Evolutionary conservation across 2,329 filamentous ascomycete genomes (phyloP), one percentile per base, ranked within the genome.

Genomic region (Aspergillus sp.): DNA sequence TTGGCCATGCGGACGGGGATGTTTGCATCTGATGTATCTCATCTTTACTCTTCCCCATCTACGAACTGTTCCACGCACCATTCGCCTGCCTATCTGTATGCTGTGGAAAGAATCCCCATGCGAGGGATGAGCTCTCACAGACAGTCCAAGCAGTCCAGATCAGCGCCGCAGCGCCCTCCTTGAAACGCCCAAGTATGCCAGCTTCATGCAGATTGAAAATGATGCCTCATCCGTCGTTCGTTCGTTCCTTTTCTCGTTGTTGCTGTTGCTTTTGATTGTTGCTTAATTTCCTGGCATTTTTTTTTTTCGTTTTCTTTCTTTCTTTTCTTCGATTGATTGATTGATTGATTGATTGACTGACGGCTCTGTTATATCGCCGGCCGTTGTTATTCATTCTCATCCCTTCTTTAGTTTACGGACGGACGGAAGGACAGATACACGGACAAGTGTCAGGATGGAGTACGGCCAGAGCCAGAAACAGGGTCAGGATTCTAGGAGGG

Each of bases 131-230:
- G 1, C 17, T 2, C 25, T 30, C 25, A 12, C 9, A 30, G 3
- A 30, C 10, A 30, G 25, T 12, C 25, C 20, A 22, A 30, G 10
- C 5, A 30, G 25, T 30, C 25, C 25, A 30, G 25, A 30, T 30
- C 25, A n/a, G 17, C 17, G 17, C 17, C 17, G 17, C 17, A 19
- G 17, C 17, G 33, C 33, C n/a, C 33, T 37, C 33, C 33, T 37
- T 37, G 33, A 19, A n/a, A n/a, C 6, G 6, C 25, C 25, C 25
- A 30, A 30, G 25, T 30, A 30, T 30, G 25, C 25, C 25, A 30
- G 25, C 25, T 37, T 19, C n/a, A 19, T 39, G 50, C 43, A 54
- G 49, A 56, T 59, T 60, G 52, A 57, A 60, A 58, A 55, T 56
- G 56, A 59, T 48, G 54, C 52, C 54, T 57, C 53, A 56, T 51